Conservation (phyloP, 345 rosid genomes). For the Carallia pectinifolia region DNA sequence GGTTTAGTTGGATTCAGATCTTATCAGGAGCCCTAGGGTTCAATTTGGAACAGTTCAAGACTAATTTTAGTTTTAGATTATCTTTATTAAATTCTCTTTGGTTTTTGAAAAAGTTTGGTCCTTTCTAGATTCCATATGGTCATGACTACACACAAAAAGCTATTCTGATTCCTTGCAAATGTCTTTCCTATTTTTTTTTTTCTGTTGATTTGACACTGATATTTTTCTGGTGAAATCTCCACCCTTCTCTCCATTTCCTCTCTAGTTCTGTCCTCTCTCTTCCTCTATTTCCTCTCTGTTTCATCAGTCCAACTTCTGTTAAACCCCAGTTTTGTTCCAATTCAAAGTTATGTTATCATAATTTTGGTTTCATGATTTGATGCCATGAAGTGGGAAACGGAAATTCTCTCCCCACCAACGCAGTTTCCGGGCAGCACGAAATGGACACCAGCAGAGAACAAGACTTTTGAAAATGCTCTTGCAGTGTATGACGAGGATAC, state of each 20-base stretch:
- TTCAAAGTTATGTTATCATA: background rate
- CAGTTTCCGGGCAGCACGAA: constrained; percentile 10
- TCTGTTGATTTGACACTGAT: constrained; percentile 45
- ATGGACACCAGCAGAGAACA: constrained; percentile 36
- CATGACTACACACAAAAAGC: constrained; percentile 35
- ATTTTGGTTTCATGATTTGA: constrained; percentile 4
- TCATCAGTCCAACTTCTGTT: constrained; percentile 4
- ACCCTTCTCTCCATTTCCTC: constrained; percentile 27
- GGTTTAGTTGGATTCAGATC: constrained; percentile 30
- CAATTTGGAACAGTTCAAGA: background rate
- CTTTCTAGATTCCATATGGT: constrained; percentile 55
- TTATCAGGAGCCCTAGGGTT: constrained; percentile 28
- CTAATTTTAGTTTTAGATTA: constrained; percentile 1
- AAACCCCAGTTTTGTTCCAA: background rate
- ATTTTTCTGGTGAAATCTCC: constrained; percentile 32
- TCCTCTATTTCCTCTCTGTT: constrained; percentile 22
- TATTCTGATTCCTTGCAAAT: constrained; percentile 62
- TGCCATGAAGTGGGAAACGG: constrained; percentile 56
- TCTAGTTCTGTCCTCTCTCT: constrained; percentile 14
- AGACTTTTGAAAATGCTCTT: constrained; percentile 34
- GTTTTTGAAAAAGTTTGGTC: constrained; percentile 30
- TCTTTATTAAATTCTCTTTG: constrained; percentile 11
- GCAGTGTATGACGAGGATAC: constrained; percentile 29
- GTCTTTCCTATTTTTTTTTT: constrained; percentile 10
- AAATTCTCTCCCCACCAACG: constrained; percentile 16